phyloP scores from a whole-genome alignment of 257 asterid genomes.

The Sherardia arvensis region DNA sequence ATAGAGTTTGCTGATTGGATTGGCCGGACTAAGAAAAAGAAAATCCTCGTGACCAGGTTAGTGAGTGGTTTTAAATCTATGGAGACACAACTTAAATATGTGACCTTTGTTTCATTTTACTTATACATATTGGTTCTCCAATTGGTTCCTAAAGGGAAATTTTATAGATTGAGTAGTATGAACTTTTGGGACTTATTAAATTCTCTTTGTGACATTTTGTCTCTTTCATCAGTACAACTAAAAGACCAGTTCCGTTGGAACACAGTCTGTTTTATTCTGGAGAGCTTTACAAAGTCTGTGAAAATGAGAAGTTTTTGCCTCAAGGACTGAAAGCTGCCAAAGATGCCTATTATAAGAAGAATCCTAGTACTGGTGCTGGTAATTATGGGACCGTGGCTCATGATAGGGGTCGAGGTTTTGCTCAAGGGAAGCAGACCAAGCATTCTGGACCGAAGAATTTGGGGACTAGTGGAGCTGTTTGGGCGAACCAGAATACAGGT shows the following conservation, averaged over 20 bases:
- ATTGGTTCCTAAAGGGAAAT: neutral
- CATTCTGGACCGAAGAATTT: constrained; percentile 27
- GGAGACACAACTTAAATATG: constrained; percentile 8
- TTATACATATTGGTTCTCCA: neutral
- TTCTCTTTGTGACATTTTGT: constrained; percentile 10
- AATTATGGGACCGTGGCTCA: constrained; percentile 32
- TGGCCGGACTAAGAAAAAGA: constrained; percentile 92
- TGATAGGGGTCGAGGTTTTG: constrained; percentile 27
- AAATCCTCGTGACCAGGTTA: constrained; percentile 90
- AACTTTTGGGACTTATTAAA: neutral
- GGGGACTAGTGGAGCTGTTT: constrained; percentile 29
- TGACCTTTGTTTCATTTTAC: constrained; percentile 6
- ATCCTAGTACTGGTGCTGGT: constrained; percentile 28
- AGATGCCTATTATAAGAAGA: constrained; percentile 58
- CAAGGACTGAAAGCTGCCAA: constrained; percentile 87
- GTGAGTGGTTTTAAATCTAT: constrained; percentile 21
- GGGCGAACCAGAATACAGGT: constrained; percentile 55
- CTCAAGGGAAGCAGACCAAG: constrained; percentile 29
- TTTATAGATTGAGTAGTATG: neutral
- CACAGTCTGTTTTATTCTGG: constrained; percentile 89
- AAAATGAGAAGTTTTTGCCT: constrained; percentile 66
- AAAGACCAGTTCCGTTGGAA: constrained; percentile 97
- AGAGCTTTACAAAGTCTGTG: constrained; percentile 87
- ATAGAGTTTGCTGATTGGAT: constrained; percentile 99
- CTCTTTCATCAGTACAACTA: constrained; percentile 63